Evolutionary conservation across 225 moss, liverwort and hornwort genomes (phyloP), one percentile per base, ranked within the genome.

Genomic region (Lunularia cruciata): DNA sequence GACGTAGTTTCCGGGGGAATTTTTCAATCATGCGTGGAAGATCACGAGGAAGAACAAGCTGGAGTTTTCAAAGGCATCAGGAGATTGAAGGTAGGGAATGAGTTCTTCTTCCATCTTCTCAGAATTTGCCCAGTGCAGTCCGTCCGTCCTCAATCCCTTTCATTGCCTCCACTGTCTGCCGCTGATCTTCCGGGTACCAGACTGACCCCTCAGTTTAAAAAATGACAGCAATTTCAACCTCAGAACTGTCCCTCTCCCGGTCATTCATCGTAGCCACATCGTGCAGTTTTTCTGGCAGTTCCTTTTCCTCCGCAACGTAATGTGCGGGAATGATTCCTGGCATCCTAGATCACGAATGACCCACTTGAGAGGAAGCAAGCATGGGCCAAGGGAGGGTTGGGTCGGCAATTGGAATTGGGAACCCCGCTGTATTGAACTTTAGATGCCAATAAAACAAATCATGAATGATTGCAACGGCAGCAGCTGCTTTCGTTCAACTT

Each of bases 1-100:
- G 38, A 49, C 51, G 51, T 38, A 6, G 37, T 26, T 14, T 28
- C 6, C 13, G 66, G 25, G 42, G 56, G 69, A 69, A 69, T 57
- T 57, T 33, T 67, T 67, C 54, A 57, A 69, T 37, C 56, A 69
- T 57, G 57, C 69, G 69, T 69, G 69, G 57, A 69, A 69, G 69
- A 55, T 55, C 56, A 22, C 68, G 27, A 56, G 68, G 54, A 33
- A 66, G 32, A 49, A 16, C 67, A 34, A 67, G 51, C 67, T 67
- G 67, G 67, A 69, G 69, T 30, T 69, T 57, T 69, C 69, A 57
- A 30, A 28, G 56, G 42, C 55, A 69, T 19, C 69, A 69, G 19
- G 40, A 51, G 67, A 13, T 37, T 67, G 49, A 67, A 67, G 67
- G 67, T 67, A 67, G 67, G n/a, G 67, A 31, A 6, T 19, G 45